phyloP scores from a whole-genome alignment of 331 rosid species.

The Acacia concinna region DNA sequence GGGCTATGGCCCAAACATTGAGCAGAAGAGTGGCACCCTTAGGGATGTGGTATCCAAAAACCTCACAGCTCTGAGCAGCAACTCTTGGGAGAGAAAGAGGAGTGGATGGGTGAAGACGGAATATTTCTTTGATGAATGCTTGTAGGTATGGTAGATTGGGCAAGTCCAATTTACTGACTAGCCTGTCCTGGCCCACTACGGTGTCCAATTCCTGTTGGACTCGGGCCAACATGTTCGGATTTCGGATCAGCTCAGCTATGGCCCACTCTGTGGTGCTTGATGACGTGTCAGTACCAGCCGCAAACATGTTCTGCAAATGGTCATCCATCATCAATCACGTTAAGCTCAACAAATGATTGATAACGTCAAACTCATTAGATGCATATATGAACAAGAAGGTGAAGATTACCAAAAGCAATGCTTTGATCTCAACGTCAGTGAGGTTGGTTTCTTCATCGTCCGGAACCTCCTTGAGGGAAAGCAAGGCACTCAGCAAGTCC shows the following conservation, averaged over 20 bases:
- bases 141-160: slow-evolving; percentile 55
- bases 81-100: slow-evolving; percentile 80
- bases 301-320: slow-evolving; percentile 60
- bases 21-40: slow-evolving; percentile 72
- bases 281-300: slow-evolving; percentile 82
- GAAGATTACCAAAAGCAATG: slow-evolving; percentile 45
- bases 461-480: slow-evolving; percentile 41
- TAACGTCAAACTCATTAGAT: background rate
- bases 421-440: slow-evolving; percentile 56
- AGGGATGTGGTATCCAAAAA: slow-evolving; percentile 66
- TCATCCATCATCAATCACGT: background rate
- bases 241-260: slow-evolving; percentile 45
- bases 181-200: background rate
- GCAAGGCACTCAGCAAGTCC: slow-evolving; percentile 58
- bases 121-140: slow-evolving; percentile 74
- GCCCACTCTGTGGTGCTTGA: slow-evolving; percentile 88
- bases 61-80: slow-evolving; percentile 56
- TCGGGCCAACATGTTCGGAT: background rate
- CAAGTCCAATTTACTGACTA: slow-evolving; percentile 34
- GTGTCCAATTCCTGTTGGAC: slow-evolving; percentile 1
- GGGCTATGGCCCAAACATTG: slow-evolving; percentile 51
- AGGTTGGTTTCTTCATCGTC: slow-evolving; percentile 49
- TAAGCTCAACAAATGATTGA: background rate
- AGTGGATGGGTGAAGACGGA: slow-evolving; percentile 79
- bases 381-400: background rate